Percentiles rank a stretch among this genome's conserved stretches.
Conservation (phyloP, 768 basidiomycete genomes). For the Boletus tylopilopsis region DNA sequence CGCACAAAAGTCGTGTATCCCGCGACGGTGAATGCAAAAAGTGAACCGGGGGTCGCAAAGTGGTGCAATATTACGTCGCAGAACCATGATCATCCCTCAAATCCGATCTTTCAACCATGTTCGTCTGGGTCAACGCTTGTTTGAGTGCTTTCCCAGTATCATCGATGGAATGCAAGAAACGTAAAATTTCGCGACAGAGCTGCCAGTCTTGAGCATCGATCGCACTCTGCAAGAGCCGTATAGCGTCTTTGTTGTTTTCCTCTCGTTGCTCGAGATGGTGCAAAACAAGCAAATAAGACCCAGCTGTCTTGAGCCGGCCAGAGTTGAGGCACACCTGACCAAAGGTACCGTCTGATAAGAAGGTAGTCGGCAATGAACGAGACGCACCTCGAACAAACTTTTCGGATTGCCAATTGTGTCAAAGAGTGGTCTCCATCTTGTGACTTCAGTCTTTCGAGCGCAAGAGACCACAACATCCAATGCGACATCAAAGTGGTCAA, state of each 20-base stretch:
- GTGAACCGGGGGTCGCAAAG: background rate
- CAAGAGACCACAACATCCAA: slow-evolving; percentile 94
- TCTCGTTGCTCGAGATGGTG: slow-evolving; percentile 92
- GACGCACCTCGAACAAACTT: slow-evolving; percentile 79
- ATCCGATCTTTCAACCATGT: slow-evolving; percentile 25
- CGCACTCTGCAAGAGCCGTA: slow-evolving; percentile 74
- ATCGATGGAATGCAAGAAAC: slow-evolving; percentile 92
- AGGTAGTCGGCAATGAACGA: background rate
- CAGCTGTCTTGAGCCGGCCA: slow-evolving; percentile 82
- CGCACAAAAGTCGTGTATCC: background rate
- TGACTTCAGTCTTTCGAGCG: slow-evolving; percentile 93
- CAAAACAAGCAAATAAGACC: slow-evolving; percentile 85
- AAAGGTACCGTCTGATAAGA: background rate
- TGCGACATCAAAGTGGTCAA: slow-evolving; percentile 90
- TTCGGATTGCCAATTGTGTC: slow-evolving; percentile 89
- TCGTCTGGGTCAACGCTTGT: slow-evolving; percentile 55
- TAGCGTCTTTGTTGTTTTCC: slow-evolving; percentile 70
- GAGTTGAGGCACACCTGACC: slow-evolving; percentile 68
- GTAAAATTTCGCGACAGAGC: slow-evolving; percentile 85
- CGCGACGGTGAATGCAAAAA: background rate
- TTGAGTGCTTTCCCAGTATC: slow-evolving; percentile 72
- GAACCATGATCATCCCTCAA: background rate
- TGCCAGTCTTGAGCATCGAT: slow-evolving; percentile 81
- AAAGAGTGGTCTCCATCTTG: slow-evolving; percentile 86
- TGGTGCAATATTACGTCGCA: background rate